Percentiles rank a stretch among this genome's conserved stretches.
phyloP scores from a whole-genome alignment of 768 basidiomycete species.

The Rubroboletus satanas region DNA sequence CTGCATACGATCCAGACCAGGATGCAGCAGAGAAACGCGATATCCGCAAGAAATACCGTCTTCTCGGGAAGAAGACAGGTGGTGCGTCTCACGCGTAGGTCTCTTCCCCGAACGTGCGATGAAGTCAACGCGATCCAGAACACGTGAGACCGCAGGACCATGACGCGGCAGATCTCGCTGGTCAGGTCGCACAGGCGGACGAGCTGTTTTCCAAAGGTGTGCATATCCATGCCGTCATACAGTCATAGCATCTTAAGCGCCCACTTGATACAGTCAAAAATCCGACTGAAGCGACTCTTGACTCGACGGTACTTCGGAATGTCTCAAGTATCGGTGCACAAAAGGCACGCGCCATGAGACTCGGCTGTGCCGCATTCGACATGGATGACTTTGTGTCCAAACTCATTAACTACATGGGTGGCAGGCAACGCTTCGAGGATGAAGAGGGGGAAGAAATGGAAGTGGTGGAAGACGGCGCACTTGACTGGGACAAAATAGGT shows the following conservation, averaged over 20 bases:
- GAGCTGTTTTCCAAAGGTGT: conserved; percentile 61
- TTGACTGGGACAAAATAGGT: conserved; percentile 87
- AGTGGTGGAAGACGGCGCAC: conserved; percentile 42
- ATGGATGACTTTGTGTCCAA: conserved; percentile 84
- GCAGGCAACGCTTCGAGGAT: conserved; percentile 46
- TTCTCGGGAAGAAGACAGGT: conserved; percentile 58
- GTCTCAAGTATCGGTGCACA: conserved; percentile 77
- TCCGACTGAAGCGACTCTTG: conserved; percentile 86
- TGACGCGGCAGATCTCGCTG: conserved; percentile 51
- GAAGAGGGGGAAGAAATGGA: conserved; percentile 53
- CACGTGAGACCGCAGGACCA: conserved; percentile 54
- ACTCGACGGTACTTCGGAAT: conserved; percentile 75
- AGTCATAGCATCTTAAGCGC: background rate
- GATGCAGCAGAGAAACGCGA: conserved; percentile 75
- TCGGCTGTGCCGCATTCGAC: conserved; percentile 86
- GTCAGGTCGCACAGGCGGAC: conserved; percentile 56
- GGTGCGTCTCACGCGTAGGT: conserved; percentile 38
- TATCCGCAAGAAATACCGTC: conserved; percentile 70
- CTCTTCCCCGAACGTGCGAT: background rate
- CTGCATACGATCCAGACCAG: conserved; percentile 79
- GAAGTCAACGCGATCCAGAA: conserved; percentile 26
- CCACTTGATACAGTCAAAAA: conserved; percentile 53
- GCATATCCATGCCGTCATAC: conserved; percentile 3
- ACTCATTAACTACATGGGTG: conserved; percentile 74
- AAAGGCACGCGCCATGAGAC: conserved; percentile 89